Percentiles rank a stretch among this genome's conserved stretches.
These are phyloP conservation scores for Biscogniauxia sp. DNA, from an alignment of 2,329 filamentous ascomycete species.

Conservation along the genomic window DNA sequence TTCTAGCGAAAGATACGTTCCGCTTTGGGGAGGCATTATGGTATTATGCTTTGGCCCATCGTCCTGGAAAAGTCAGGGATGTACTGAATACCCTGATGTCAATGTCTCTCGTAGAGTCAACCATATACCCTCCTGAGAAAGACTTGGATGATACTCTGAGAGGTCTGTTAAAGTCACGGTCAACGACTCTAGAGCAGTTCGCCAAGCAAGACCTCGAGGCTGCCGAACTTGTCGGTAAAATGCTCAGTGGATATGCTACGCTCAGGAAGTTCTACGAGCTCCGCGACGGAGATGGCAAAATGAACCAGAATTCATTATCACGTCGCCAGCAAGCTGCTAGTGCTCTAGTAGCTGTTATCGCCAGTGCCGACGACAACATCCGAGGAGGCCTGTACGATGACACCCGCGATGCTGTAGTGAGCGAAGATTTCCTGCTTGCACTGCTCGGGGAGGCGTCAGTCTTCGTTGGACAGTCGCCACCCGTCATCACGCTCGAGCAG, in stretches of 20 bases:
- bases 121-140: slow-evolving; percentile 67
- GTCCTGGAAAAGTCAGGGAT: slow-evolving; percentile 73
- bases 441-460: slow-evolving; percentile 81
- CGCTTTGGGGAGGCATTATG: slow-evolving; percentile 83
- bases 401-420: slow-evolving; percentile 76
- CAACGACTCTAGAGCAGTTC: slow-evolving; percentile 67
- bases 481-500: slow-evolving; percentile 65
- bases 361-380: slow-evolving; percentile 85
- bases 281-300: slow-evolving; percentile 62
- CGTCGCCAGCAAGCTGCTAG: slow-evolving; percentile 68
- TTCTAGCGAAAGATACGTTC: slow-evolving; percentile 67
- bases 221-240: slow-evolving; percentile 77
- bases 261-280: slow-evolving; percentile 86
- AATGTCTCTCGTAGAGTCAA: slow-evolving; percentile 81
- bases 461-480: slow-evolving; percentile 60
- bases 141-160: slow-evolving; percentile 73
- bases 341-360: slow-evolving; percentile 78
- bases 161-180: slow-evolving; percentile 68
- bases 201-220: slow-evolving; percentile 76
- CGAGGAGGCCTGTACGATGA: slow-evolving; percentile 86
- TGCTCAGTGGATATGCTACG: slow-evolving; percentile 89
- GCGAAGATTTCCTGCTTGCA: slow-evolving; percentile 81
- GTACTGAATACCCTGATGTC: slow-evolving; percentile 85
- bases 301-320: slow-evolving; percentile 49
- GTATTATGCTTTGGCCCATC: slow-evolving; percentile 87